Percentiles rank a stretch among this genome's conserved stretches.
Evolutionary conservation across 2,329 filamentous ascomycete species (phyloP).

Genomic region (Sporothrix brasiliensis): DNA sequence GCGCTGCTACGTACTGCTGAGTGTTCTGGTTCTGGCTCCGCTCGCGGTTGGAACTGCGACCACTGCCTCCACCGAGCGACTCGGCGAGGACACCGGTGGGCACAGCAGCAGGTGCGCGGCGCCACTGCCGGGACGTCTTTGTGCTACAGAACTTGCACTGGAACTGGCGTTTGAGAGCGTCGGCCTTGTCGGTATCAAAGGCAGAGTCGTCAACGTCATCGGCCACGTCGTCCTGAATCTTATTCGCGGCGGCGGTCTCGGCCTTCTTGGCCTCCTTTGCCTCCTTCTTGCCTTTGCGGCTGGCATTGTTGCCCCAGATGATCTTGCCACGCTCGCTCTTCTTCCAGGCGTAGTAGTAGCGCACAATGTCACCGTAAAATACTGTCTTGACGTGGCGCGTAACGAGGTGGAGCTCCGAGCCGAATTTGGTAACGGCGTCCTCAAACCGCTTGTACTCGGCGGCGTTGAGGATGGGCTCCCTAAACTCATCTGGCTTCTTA

Average conservation of each 20-base stretch:
- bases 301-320: conserved; percentile 87
- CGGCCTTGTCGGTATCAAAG: conserved; percentile 86
- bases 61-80: conserved; percentile 64
- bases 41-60: conserved; percentile 72
- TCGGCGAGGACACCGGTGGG: conserved; percentile 44
- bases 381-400: conserved; percentile 84
- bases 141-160: conserved; percentile 91
- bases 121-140: conserved; percentile 83
- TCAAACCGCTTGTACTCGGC: conserved; percentile 88
- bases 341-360: conserved; percentile 98
- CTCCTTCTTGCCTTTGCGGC: conserved; percentile 88
- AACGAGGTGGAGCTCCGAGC: conserved; percentile 83
- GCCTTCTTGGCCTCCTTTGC: conserved; percentile 75
- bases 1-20: conserved; percentile 70
- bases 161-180: conserved; percentile 77
- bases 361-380: conserved; percentile 76
- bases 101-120: conserved; percentile 77
- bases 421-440: conserved; percentile 84
- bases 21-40: conserved; percentile 57
- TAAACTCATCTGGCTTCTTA: conserved; percentile 71
- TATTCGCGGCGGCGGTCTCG: conserved; percentile 66
- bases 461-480: conserved; percentile 78
- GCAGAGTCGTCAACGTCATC: conserved; percentile 93
- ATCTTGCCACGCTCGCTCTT: conserved; percentile 83
- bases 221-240: conserved; percentile 87